phyloP scores from a whole-genome alignment of 2,329 filamentous ascomycete species.

The Apiospora saccharicola region DNA sequence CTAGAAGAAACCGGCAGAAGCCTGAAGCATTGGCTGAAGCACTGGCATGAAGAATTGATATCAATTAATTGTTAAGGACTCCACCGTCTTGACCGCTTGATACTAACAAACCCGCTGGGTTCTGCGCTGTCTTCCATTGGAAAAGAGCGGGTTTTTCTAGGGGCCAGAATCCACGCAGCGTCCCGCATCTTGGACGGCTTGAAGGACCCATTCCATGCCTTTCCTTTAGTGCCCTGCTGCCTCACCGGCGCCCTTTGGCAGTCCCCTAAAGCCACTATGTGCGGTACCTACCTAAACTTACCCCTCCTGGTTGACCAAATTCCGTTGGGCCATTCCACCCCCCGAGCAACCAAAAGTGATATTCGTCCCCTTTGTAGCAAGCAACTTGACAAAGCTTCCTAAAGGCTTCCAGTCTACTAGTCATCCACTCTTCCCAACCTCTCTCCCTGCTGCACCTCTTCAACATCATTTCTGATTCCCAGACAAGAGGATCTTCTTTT shows the following conservation, averaged over 20 bases:
- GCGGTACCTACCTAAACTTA: background rate
- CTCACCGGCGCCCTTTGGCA: background rate
- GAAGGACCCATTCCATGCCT: background rate
- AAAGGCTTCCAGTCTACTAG: background rate
- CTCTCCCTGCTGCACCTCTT: conserved; percentile 15
- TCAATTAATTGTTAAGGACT: background rate
- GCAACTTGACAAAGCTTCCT: conserved; percentile 20
- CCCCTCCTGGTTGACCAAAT: conserved; percentile 16
- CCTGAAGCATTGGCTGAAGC: background rate
- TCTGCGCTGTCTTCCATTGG: conserved; percentile 2
- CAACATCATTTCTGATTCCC: conserved; percentile 9
- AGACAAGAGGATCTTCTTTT: conserved; percentile 18
- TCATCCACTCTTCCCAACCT: conserved; percentile 24
- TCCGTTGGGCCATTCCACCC: conserved; percentile 19
- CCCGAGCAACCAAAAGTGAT: background rate
- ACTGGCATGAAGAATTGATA: background rate
- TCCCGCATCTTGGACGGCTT: conserved; percentile 1
- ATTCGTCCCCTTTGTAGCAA: conserved; percentile 20
- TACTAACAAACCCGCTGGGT: conserved; percentile 6
- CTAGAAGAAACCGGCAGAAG: conserved; percentile 1
- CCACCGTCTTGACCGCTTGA: conserved; percentile 17
- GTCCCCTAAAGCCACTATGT: conserved; percentile 5
- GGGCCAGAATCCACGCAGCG: conserved; percentile 9
- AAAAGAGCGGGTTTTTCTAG: conserved; percentile 15
- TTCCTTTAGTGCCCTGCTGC: background rate